These are phyloP conservation scores for Penicillium brasilianum DNA, from an alignment of 2,329 filamentous ascomycete genomes.

Conservation along the genomic window DNA sequence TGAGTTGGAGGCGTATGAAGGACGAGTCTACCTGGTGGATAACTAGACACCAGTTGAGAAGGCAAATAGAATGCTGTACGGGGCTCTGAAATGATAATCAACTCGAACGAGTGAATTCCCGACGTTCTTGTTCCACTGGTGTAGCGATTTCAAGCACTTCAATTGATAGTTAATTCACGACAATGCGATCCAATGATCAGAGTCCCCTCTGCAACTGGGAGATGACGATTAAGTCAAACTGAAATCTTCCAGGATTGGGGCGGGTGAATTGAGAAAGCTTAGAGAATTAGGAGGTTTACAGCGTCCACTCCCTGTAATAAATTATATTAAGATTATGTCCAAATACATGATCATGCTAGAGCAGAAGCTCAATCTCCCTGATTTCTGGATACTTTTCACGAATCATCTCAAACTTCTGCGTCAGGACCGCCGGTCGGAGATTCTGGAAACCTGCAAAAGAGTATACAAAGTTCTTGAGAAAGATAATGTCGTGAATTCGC, in stretches of 20 bases:
- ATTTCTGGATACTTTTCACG: conserved; percentile 19
- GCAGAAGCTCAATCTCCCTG: conserved; percentile 16
- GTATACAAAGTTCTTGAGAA: conserved; percentile 58
- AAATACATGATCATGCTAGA: not conserved
- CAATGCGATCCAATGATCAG: no score
- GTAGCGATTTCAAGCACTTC: no score
- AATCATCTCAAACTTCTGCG: conserved; percentile 48
- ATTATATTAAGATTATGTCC: not conserved
- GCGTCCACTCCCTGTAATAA: no score
- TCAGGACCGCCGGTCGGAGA: conserved; percentile 52
- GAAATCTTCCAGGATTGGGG: no score
- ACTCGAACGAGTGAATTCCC: not conserved
- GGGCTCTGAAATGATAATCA: not conserved
- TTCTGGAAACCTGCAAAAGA: conserved; percentile 55
- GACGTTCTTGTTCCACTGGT: not conserved
- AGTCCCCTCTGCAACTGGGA: no score
- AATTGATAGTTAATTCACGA: no score
- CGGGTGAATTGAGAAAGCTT: no score
- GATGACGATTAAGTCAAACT: no score
- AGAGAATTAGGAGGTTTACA: no score
- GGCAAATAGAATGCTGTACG: not conserved
- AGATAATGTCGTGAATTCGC: conserved; percentile 60
- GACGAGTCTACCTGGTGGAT: conserved; percentile 15
- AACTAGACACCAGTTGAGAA: not conserved
- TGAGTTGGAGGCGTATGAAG: conserved; percentile 19